A percentile compares a stretch with the other conserved stretches of the same genome.
Conservation (phyloP, 148 eudicot species). For the Simmondsia chinensis region DNA sequence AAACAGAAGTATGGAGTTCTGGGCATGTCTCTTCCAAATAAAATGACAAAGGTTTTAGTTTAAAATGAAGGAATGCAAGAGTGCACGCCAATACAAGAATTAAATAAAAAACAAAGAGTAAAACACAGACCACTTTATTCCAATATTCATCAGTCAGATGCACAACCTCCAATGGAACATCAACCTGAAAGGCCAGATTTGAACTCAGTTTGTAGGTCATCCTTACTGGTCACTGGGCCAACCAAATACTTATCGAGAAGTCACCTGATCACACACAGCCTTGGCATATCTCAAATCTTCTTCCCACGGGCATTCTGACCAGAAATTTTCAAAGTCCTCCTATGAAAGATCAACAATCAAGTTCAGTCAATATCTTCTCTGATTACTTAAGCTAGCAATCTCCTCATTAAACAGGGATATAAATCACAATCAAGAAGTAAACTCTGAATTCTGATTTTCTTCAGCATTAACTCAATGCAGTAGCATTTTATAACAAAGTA, state of each 20-base stretch:
- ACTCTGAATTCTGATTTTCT: too few relatives aligned
- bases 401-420: too few relatives aligned
- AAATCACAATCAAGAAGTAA: too few relatives aligned
- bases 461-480: too few relatives aligned
- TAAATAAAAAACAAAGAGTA: background rate
- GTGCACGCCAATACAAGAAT: too few relatives aligned
- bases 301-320: constrained; percentile 99
- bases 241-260: background rate
- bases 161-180: constrained; percentile 84
- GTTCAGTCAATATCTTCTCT: background rate
- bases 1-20: too few relatives aligned
- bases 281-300: constrained; percentile 77
- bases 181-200: constrained; percentile 45
- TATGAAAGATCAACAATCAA: constrained; percentile 17
- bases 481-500: too few relatives aligned
- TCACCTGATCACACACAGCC: constrained; percentile 89
- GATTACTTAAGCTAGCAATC: too few relatives aligned
- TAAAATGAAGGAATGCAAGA: too few relatives aligned
- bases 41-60: too few relatives aligned
- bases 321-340: constrained; percentile 93
- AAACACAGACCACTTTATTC: constrained; percentile 77
- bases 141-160: constrained; percentile 95
- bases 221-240: background rate
- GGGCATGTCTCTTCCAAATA: too few relatives aligned
- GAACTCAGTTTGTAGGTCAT: constrained; percentile 9